A percentile compares a stretch with the other conserved stretches of the same genome.
Evolutionary conservation across 2,329 filamentous ascomycete genomes (phyloP).

Genomic region (Pseudocercospora pini-densiflorae): DNA sequence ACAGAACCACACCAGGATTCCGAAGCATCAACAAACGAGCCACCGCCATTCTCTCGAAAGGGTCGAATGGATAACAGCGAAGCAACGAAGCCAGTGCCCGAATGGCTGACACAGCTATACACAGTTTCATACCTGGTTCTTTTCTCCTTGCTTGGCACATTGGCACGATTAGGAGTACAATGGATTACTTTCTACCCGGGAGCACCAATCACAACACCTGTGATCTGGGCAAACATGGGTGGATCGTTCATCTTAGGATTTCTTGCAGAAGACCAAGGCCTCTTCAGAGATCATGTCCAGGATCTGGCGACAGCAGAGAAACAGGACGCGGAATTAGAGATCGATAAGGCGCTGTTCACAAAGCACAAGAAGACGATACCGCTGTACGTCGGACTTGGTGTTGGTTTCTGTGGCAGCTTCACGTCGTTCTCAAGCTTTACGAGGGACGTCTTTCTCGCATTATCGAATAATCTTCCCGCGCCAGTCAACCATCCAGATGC

Average conservation of each 20-base stretch:
- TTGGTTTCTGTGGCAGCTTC: conserved; percentile 86
- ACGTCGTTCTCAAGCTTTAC: conserved; percentile 90
- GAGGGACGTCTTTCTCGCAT: conserved; percentile 75
- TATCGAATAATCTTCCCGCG: conserved; percentile 72
- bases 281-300: conserved; percentile 73
- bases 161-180: conserved; percentile 80
- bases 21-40: conserved; percentile 10
- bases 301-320: conserved; percentile 41
- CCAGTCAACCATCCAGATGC: conserved; percentile 50
- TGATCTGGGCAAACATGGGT: conserved; percentile 85
- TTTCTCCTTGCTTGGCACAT: conserved; percentile 82
- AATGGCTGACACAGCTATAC: conserved; percentile 52
- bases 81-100: conserved; percentile 28
- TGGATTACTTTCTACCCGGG: conserved; percentile 79
- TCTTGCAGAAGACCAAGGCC: conserved; percentile 73
- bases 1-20: conserved; percentile 8
- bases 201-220: conserved; percentile 72
- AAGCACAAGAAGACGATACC: conserved; percentile 83
- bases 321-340: conserved; percentile 40
- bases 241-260: conserved; percentile 87
- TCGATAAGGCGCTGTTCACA: conserved; percentile 39
- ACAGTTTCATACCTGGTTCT: conserved; percentile 81
- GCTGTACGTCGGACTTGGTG: conserved; percentile 83
- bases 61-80: conserved; percentile 20
- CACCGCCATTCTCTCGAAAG: conserved; percentile 18